phyloP scores from a whole-genome alignment of 2,329 filamentous ascomycete genomes.

The Pestalotiopsis fici region DNA sequence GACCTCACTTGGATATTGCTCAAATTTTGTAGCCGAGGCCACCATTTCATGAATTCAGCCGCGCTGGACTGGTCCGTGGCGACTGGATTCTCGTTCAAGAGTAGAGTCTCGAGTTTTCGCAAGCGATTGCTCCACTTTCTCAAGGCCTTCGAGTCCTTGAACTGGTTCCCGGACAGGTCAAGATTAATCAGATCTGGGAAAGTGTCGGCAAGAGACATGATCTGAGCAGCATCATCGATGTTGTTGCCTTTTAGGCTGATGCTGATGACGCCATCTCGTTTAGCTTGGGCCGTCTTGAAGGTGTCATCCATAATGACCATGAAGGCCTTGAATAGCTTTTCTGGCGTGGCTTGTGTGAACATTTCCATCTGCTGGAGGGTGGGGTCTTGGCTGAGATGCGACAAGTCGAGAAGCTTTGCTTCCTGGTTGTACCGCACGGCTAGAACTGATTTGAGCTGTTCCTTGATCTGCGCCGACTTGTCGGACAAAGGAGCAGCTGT shows the following conservation, averaged over 20 bases:
- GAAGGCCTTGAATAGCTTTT: constrained; percentile 89
- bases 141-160: constrained; percentile 68
- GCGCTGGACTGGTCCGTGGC: constrained; percentile 61
- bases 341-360: constrained; percentile 70
- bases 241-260: constrained; percentile 82
- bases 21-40: constrained; percentile 75
- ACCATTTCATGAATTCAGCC: constrained; percentile 76
- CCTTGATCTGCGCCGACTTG: constrained; percentile 62
- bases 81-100: constrained; percentile 77
- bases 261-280: constrained; percentile 77
- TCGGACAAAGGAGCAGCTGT: constrained; percentile 47
- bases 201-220: constrained; percentile 74
- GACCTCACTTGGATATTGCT: constrained; percentile 76
- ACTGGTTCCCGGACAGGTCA: constrained; percentile 82
- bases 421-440: constrained; percentile 70
- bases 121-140: constrained; percentile 81
- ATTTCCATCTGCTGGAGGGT: constrained; percentile 74
- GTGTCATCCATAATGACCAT: constrained; percentile 82
- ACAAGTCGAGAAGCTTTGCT: constrained; percentile 79
- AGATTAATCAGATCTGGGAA: constrained; percentile 87
- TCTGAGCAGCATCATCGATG: constrained; percentile 69
- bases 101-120: constrained; percentile 75
- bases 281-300: constrained; percentile 72
- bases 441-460: constrained; percentile 71
- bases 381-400: constrained; percentile 72